Conservation (phyloP, 2,329 filamentous ascomycete genomes). For the Pseudogymnoascus sp. region DNA sequence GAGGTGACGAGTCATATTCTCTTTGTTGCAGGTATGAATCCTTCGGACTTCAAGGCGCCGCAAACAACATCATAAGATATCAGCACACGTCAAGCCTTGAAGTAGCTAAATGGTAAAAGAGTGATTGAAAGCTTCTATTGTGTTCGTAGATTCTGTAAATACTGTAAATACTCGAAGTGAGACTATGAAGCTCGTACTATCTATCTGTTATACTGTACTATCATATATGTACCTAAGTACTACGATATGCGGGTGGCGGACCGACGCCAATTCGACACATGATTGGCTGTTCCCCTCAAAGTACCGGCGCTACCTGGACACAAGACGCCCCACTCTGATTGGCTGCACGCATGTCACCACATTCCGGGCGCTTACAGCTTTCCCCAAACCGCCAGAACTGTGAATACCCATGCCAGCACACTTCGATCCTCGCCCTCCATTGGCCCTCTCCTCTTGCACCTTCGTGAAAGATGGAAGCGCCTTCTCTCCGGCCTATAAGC, state of each 20-base stretch:
- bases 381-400: background rate
- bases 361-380: conserved; percentile 10
- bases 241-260: background rate
- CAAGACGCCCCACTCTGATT: background rate
- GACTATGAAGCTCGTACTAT: background rate
- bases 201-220: background rate
- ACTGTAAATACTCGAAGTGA: background rate
- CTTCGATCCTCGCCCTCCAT: conserved; percentile 1
- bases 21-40: background rate
- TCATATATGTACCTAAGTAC: background rate
- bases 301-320: conserved; percentile 5
- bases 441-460: background rate
- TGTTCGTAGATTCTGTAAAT: background rate
- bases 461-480: conserved; percentile 7
- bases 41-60: too few species aligned
- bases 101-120: background rate
- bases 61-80: background rate
- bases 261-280: background rate
- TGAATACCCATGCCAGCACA: conserved; percentile 10
- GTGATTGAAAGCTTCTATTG: background rate
- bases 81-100: background rate
- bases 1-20: background rate
- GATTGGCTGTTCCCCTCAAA: background rate
- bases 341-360: conserved; percentile 6
- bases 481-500: background rate